These are phyloP conservation scores for Teratosphaeria pseudoeucalypti DNA, from an alignment of 2,329 filamentous ascomycete genomes.

Conservation along the genomic window DNA sequence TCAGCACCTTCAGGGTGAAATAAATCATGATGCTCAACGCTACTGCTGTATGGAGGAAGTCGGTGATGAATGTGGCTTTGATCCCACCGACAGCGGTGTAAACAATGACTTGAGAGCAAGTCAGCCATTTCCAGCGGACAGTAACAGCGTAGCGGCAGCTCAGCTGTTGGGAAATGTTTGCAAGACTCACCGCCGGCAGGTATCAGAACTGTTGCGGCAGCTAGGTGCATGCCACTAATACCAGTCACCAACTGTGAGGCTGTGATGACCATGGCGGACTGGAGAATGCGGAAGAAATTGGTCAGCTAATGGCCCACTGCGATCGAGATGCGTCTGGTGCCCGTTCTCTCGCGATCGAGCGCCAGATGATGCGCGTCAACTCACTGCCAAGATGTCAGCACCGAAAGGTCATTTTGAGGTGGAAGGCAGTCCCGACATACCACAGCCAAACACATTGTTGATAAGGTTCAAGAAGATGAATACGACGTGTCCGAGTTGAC, in stretches of 20 bases:
- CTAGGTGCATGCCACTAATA: neutral
- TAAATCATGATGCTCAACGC: neutral
- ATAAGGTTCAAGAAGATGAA: neutral
- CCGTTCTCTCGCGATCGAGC: neutral
- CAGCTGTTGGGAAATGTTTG: neutral
- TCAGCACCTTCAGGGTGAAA: neutral
- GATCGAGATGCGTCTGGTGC: neutral
- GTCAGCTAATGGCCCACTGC: neutral
- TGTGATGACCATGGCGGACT: neutral
- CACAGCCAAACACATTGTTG: neutral
- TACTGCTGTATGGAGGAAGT: neutral
- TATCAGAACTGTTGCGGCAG: neutral
- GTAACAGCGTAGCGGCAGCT: neutral
- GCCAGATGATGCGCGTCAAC: neutral
- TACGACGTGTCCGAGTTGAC: neutral
- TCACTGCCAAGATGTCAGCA: neutral
- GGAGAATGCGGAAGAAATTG: slow-evolving; percentile 6
- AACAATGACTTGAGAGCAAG: neutral
- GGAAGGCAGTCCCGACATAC: neutral
- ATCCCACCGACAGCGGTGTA: neutral
- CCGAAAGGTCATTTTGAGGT: neutral
- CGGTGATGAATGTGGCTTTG: neutral
- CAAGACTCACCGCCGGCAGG: neutral
- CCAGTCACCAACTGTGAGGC: neutral
- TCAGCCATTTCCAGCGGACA: neutral